These are phyloP conservation scores for Globisporangium heterothallicum DNA, from an alignment of 352 stramenopile genomes.

Conservation along the genomic window DNA sequence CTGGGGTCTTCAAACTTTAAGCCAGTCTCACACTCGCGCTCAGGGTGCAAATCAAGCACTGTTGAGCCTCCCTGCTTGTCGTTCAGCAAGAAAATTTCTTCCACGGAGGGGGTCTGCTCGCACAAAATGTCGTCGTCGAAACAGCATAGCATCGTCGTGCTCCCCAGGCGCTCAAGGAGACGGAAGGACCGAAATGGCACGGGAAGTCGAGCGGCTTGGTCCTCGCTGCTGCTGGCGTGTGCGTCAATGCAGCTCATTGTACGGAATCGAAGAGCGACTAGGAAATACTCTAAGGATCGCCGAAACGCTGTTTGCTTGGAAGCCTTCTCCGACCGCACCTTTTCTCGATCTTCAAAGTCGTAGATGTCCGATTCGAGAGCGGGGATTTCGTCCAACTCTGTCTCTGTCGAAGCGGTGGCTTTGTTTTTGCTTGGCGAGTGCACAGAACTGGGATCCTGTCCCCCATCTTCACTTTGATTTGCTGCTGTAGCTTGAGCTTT, in stretches of 20 bases:
- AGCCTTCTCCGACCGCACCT: constrained; percentile 64
- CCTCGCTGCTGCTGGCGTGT: constrained; percentile 26
- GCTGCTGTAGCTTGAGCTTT: constrained; percentile 5
- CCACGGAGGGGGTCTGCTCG: constrained; percentile 66
- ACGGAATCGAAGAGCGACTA: constrained; percentile 63
- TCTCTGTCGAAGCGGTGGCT: background rate
- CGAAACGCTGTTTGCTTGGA: constrained; percentile 56
- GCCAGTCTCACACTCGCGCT: constrained; percentile 65
- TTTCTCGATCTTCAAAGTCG: constrained; percentile 81
- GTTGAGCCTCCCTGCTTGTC: constrained; percentile 60
- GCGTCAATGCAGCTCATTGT: constrained; percentile 43
- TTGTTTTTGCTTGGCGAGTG: constrained; percentile 1
- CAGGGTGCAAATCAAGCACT: constrained; percentile 75
- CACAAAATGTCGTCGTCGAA: constrained; percentile 86
- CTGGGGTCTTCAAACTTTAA: constrained; percentile 86
- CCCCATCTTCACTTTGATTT: background rate
- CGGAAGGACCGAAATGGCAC: constrained; percentile 76
- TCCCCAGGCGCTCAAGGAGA: constrained; percentile 72
- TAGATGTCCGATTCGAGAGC: constrained; percentile 53
- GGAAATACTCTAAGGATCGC: constrained; percentile 70
- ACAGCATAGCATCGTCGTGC: constrained; percentile 85
- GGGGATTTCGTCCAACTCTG: constrained; percentile 15
- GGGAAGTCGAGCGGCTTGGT: constrained; percentile 26
- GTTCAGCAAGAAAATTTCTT: constrained; percentile 83
- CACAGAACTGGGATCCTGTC: background rate